Percentiles rank a stretch among this genome's conserved stretches.
These are phyloP conservation scores for Pseudocercospora eumusae DNA, from an alignment of 2,329 filamentous ascomycete species.

Conservation along the genomic window DNA sequence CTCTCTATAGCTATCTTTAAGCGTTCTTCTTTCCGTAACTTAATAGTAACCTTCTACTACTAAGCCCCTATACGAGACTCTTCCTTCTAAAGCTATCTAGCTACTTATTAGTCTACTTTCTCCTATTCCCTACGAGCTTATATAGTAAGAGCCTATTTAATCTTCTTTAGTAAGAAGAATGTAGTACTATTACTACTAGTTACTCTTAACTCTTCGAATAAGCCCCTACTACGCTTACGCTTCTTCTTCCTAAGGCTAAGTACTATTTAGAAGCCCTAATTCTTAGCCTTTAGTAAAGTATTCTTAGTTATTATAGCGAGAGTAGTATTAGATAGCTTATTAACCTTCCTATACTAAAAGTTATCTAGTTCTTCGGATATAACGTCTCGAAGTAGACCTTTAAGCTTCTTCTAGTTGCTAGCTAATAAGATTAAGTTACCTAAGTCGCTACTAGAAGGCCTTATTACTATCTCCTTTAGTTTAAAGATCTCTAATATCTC, in stretches of 20 bases:
- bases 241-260: neutral
- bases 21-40: neutral
- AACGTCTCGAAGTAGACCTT: neutral
- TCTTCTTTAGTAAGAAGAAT: constrained; percentile 7
- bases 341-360: neutral
- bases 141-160: neutral
- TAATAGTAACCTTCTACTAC: neutral
- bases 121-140: neutral
- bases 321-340: constrained; percentile 7
- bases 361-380: neutral
- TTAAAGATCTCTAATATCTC: neutral
- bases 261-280: neutral
- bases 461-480: neutral
- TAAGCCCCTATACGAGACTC: neutral
- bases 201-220: neutral
- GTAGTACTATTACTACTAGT: neutral
- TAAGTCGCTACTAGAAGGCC: neutral
- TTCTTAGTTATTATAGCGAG: neutral
- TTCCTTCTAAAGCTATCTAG: neutral
- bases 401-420: neutral
- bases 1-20: neutral
- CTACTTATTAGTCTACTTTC: neutral
- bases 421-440: neutral
- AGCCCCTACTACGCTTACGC: neutral
- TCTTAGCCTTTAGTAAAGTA: neutral